Percentiles rank a stretch among this genome's conserved stretches.
Evolutionary conservation across 202 grass and related monocot species (phyloP).

Genomic region (Hordeum pubiflorum): DNA sequence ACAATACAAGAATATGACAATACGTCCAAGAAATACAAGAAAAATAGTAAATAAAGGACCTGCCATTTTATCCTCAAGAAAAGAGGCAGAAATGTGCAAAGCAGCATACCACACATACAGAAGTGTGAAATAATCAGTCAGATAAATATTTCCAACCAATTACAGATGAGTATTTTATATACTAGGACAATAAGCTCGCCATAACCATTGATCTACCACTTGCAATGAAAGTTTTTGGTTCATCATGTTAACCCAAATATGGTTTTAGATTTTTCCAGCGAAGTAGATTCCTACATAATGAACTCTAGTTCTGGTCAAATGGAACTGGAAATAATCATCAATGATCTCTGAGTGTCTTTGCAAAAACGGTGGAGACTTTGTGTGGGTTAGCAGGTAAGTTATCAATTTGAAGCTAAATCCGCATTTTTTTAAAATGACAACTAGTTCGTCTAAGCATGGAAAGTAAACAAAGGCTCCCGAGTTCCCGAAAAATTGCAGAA

Average conservation of each 20-base stretch:
- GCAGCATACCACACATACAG: not conserved
- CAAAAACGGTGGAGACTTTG: not conserved
- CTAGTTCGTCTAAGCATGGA: not conserved
- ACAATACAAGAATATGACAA: not conserved
- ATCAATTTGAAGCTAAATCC: not conserved
- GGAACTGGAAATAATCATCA: not conserved
- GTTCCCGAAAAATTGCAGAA: not conserved
- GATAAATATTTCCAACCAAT: not conserved
- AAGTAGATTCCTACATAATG: not conserved
- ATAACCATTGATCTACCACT: not conserved
- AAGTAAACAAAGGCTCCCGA: not conserved
- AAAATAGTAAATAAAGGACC: not conserved
- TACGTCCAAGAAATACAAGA: not conserved
- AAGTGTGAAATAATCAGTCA: slow-evolving; percentile 3
- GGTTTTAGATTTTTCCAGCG: not conserved
- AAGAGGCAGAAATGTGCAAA: not conserved
- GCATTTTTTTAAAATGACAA: slow-evolving; percentile 6
- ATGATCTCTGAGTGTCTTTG: not conserved
- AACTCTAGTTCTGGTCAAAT: not conserved
- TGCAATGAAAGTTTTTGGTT: not conserved
- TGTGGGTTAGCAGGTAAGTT: not conserved
- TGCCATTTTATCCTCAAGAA: not conserved
- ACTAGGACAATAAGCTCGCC: not conserved
- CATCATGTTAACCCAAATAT: not conserved
- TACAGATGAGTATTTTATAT: not conserved